Percentiles rank a stretch among this genome's conserved stretches.
These are phyloP conservation scores for Penicillium mononematosum DNA, from an alignment of 495 filamentous ascomycete species.

Conservation along the genomic window DNA sequence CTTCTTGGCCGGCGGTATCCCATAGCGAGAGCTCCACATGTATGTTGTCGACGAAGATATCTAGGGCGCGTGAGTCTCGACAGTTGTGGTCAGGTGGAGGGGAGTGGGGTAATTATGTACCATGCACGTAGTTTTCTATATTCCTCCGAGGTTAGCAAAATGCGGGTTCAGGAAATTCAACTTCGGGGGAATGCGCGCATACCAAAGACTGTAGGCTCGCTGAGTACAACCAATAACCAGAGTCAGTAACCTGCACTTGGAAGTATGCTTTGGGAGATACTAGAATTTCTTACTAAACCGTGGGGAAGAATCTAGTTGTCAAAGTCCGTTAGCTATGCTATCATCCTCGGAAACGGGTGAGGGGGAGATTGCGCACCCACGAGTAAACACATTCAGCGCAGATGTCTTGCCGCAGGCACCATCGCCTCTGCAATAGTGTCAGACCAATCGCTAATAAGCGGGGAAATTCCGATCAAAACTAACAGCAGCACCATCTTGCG, in stretches of 20 bases:
- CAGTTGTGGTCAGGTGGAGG: neutral
- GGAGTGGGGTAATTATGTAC: conserved; percentile 46
- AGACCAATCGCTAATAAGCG: conserved; percentile 10
- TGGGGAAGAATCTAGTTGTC: conserved; percentile 80
- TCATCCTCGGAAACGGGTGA: conserved; percentile 1
- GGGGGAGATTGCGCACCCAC: conserved; percentile 63
- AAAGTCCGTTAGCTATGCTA: conserved; percentile 21
- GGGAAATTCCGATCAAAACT: conserved; percentile 38
- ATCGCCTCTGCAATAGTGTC: conserved; percentile 67
- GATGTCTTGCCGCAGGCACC: conserved; percentile 98
- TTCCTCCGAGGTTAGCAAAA: conserved; percentile 31
- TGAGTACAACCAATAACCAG: conserved; percentile 26
- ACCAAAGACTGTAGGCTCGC: conserved; percentile 95
- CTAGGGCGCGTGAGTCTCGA: conserved; percentile 44
- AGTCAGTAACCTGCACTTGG: conserved; percentile 28
- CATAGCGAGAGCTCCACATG: conserved; percentile 97
- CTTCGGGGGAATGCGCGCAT: conserved; percentile 23
- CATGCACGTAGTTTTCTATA: conserved; percentile 95
- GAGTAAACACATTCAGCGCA: conserved; percentile 94
- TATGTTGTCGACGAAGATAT: conserved; percentile 95
- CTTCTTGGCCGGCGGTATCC: conserved; percentile 98
- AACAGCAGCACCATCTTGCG: conserved; percentile 97
- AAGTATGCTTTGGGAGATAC: neutral
- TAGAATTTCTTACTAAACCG: conserved; percentile 71
- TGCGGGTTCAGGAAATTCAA: neutral